These are phyloP conservation scores for Ogataea salicorniae DNA, from an alignment of 805 yeast species.

Conservation along the genomic window DNA sequence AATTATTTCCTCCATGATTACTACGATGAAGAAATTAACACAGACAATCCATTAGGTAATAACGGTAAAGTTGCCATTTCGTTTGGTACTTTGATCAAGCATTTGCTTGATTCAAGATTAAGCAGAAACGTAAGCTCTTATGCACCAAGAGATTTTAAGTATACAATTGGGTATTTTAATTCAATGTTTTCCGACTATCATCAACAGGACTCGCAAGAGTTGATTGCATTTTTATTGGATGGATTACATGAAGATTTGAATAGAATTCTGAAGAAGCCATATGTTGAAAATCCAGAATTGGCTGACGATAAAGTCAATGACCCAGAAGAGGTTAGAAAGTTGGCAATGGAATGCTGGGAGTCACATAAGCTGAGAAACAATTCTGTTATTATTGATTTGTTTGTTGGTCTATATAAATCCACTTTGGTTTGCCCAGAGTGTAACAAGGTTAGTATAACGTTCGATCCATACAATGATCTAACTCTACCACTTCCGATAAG, in stretches of 20 bases:
- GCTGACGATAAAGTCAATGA: slow-evolving; percentile 56
- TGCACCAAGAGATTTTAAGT: slow-evolving; percentile 75
- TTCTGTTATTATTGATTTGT: slow-evolving; percentile 77
- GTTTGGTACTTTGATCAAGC: slow-evolving; percentile 64
- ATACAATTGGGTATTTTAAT: slow-evolving; percentile 72
- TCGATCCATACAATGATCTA: slow-evolving; percentile 89
- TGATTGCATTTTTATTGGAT: slow-evolving; percentile 80
- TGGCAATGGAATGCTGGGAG: slow-evolving; percentile 78
- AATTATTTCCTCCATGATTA: slow-evolving; percentile 64
- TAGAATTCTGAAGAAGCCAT: slow-evolving; percentile 76
- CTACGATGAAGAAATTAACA: slow-evolving; percentile 63
- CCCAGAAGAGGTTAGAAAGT: slow-evolving; percentile 43
- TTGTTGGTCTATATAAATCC: slow-evolving; percentile 87
- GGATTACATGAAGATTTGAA: slow-evolving; percentile 91
- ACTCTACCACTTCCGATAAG: slow-evolving; percentile 84
- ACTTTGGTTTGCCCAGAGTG: slow-evolving; percentile 87
- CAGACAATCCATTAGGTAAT: slow-evolving; percentile 78
- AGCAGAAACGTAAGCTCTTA: slow-evolving; percentile 20
- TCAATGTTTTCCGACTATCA: slow-evolving; percentile 73
- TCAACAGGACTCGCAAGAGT: slow-evolving; percentile 94
- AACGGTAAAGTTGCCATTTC: slow-evolving; percentile 74
- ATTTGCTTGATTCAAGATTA: slow-evolving; percentile 40
- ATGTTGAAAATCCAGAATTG: slow-evolving; percentile 81
- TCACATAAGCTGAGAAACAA: slow-evolving; percentile 77
- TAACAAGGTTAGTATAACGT: slow-evolving; percentile 72